A percentile compares a stretch with the other conserved stretches of the same genome.
phyloP scores from a whole-genome alignment of 306 rosid genomes.

The Cucurbita ficifolia region DNA sequence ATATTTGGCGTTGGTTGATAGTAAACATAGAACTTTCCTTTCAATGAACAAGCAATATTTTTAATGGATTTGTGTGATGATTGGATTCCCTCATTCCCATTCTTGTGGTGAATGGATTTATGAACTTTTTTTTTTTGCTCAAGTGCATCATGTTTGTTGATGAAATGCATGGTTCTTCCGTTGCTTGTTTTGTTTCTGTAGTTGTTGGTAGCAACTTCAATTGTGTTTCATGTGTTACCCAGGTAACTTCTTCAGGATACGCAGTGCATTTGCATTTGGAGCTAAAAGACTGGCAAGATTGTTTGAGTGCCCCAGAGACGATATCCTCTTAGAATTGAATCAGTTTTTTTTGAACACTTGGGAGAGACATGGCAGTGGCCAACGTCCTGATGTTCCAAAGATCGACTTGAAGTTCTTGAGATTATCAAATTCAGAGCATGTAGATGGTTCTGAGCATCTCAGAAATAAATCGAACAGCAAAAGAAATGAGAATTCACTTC shows the following conservation, averaged over 20 bases:
- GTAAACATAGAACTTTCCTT: not conserved
- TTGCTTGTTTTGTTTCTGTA: not conserved
- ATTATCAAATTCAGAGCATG: conserved; percentile 35
- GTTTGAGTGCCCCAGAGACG: conserved; percentile 79
- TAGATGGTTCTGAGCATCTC: conserved; percentile 39
- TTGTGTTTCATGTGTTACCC: conserved; percentile 15
- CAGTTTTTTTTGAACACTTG: conserved; percentile 90
- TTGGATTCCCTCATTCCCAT: not conserved
- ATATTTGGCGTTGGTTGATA: not conserved
- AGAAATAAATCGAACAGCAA: conserved; percentile 24
- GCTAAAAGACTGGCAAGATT: conserved; percentile 73
- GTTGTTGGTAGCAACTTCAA: not conserved
- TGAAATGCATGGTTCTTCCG: not conserved
- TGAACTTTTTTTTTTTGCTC: not conserved
- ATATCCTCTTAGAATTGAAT: conserved; percentile 58
- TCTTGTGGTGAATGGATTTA: not conserved
- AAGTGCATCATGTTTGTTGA: not conserved
- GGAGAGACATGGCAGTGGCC: conserved; percentile 96
- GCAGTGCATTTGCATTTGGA: conserved; percentile 97
- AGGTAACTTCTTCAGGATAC: conserved; percentile 97
- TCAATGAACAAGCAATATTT: not conserved
- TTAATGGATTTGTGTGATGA: not conserved
- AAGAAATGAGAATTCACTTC: conserved; percentile 32
- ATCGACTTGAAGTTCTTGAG: conserved; percentile 35
- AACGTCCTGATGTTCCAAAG: conserved; percentile 87